Evolutionary conservation across 2,329 filamentous ascomycete species (phyloP), one percentile per base, ranked within the genome.

Genomic region (Alternaria rosae): DNA sequence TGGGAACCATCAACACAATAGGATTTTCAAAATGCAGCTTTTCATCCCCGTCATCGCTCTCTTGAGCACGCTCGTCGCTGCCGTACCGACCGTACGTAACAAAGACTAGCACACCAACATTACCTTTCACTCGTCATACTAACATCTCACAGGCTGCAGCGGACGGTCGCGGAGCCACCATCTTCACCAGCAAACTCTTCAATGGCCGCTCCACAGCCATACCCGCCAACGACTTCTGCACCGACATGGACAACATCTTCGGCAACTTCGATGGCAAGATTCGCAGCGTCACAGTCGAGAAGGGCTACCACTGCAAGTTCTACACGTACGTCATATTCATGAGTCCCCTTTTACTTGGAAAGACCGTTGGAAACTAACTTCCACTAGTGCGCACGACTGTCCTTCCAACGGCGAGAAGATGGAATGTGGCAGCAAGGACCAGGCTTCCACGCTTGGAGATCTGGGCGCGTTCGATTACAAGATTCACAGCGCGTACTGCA

Each of bases 271-370:
- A 71, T 32, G 47, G 47, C 41, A 50, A 64, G 23, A 60, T 64
- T 2, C 64, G 65, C 23, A 70, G 67, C 41, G 44, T 74, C 43
- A 45, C 54, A 7, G 64, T 70, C 2, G 57, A 66, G 42, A 32
- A 54, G 20, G 68, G 63, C 3, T 67, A 59, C 25, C 63, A 61
- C 53, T 74, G 71, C 51, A 54, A 62, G 6, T 74, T 70, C 50
- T 69, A 63, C 57, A 54, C 59, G 70, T 72, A 60, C 65, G 69
- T 66, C 21, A 17, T 15, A 23, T 5, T 21, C 30, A 23, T 38
- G 17, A 4, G 0, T 44, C 20, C 7, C n/a, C 4, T 32, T 13
- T 21, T 17, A 38, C 15, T 17, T 38, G 35, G n/a, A 17, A 38
- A 38, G 35, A 32, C 1, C 12, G 44, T 6, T 30, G 6, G 10